Base-by-base conservation (phyloP, 805 yeast genomes). In the Metschnikowia bowlesiae region DNA sequence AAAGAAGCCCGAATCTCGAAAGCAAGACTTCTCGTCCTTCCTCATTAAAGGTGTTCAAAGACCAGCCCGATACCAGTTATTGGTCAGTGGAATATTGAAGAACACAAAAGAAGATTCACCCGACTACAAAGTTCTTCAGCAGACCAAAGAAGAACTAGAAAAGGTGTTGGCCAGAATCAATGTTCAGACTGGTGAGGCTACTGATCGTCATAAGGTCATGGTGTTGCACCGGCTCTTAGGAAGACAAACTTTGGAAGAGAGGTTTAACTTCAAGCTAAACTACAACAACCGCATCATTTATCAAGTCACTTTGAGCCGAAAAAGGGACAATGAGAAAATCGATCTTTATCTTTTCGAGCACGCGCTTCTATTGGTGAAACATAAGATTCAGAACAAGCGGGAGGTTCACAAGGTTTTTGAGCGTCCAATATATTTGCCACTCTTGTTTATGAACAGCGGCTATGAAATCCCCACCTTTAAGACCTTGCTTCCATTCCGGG, bases 41-140 rank as follows among this genome's bases (percentile, higher is more conserved):
- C 76, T 94, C 55, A 89, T 96, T 6, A 95, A 92, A 62, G 97
- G 98, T 46, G 91, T 96, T 2, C 90, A 97, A 13, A 81, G 99
- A 65, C 90, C 97, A 32, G 98, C 97, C 8, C 77, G 98, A 57
- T 94, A 94, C 69, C 96, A 96, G 56, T 71, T 94, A 45, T 75
- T 94, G 50, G 75, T 92, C 22, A 84, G 81, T 50, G 94, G 92
- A 44, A 87, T 94, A 34, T 74, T 89, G 56, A 92, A 94, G 65
- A 81, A 83, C 55, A 90, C 98, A 0, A 80, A 78, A 47, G 84
- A 85, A n/a, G 87, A 82, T 28, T 78, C 83, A 7, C 83, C 88
- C 1, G 97, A 91, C 57, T 79, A 78, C 60, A 80, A 79, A 47
- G 80, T 84, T 57, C 72, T 94, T 50, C 75, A 79, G 26, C 82